Base-by-base conservation (phyloP, 1,284 basidiomycete genomes). In the Laetiporus sulphureus region DNA sequence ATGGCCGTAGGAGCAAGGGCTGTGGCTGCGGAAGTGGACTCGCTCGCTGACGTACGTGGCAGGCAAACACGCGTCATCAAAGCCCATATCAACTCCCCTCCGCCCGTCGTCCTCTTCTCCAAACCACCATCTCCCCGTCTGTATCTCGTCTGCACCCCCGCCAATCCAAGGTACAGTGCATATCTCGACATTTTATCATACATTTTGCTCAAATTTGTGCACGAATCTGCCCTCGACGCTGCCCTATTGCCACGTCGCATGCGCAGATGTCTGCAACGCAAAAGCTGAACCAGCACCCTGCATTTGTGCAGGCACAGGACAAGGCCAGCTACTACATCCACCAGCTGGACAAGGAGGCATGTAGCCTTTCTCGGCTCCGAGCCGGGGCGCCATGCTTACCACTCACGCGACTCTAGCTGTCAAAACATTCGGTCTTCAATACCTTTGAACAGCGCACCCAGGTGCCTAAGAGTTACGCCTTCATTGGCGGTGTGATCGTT, bases 331-430 rank as follows among this genome's bases (percentile, higher is more conserved):
- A 81, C 66, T 88, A 92, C 62, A 65, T 89, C 56, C 69, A 58
- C 65, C 81, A 91, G 74, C 86, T 96, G 63, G 93, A 97, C 73
- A 93, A 92, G 67, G 92, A 95, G 84, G 92, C 92, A 42, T 47
- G 75, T 41, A 15, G n/a, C 8, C 19, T 30, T 3, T 23, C 22
- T 29, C 21, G 16, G 21, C 35, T 22, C 6, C 18, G 18, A 7
- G 8, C 23, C 30, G 24, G 25, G 23, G 36, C 35, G 40, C 47
- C 13, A 15, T n/a, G 21, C 32, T 42, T 34, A 25, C 36, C 25
- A n/a, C 25, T 43, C 48, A 50, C 46, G 41, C 50, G 50, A 59
- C 49, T 44, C 32, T 61, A 89, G 93, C 85, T 99, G 58, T 78
- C 84, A 61, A 94, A 91, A 75, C 97, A 94, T 70, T 88, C 92